These are phyloP conservation scores for Boletus semigastroideus DNA, from an alignment of 1,284 basidiomycete species.

Conservation along the genomic window DNA sequence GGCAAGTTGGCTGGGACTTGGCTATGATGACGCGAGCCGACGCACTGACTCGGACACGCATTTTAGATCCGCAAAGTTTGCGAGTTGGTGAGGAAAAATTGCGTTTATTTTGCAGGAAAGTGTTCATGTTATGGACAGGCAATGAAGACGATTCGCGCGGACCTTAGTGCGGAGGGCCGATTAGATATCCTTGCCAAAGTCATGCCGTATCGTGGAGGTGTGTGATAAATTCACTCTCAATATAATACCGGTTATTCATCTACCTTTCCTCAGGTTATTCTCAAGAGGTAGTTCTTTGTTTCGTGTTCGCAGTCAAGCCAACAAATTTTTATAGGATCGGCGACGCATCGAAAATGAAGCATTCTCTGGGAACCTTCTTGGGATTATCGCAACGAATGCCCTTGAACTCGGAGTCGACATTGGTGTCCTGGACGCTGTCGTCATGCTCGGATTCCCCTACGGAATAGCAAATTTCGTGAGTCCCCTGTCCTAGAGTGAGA, in stretches of 20 bases:
- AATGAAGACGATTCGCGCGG: slow-evolving; percentile 76
- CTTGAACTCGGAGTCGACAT: slow-evolving; percentile 92
- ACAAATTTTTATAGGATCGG: slow-evolving; percentile 57
- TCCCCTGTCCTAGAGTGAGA: slow-evolving; percentile 2
- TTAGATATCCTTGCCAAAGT: slow-evolving; percentile 77
- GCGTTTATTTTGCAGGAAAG: neutral
- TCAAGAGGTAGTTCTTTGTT: slow-evolving; percentile 42
- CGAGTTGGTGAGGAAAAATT: slow-evolving; percentile 60
- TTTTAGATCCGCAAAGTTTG: slow-evolving; percentile 74
- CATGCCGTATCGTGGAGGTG: slow-evolving; percentile 84
- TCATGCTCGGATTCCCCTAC: slow-evolving; percentile 87
- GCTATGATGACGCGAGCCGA: neutral
- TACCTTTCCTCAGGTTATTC: slow-evolving; percentile 49
- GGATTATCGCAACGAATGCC: slow-evolving; percentile 90
- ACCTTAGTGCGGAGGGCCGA: slow-evolving; percentile 75
- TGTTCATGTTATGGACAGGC: slow-evolving; percentile 42
- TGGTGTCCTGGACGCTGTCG: slow-evolving; percentile 83
- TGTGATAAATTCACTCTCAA: slow-evolving; percentile 3
- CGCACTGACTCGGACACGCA: neutral
- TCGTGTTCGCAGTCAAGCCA: neutral
- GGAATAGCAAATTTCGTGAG: slow-evolving; percentile 75
- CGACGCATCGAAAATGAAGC: slow-evolving; percentile 85
- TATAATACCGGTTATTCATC: neutral
- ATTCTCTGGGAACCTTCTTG: slow-evolving; percentile 78
- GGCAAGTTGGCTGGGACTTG: slow-evolving; percentile 38